Conservation (phyloP, 2,329 filamentous ascomycete genomes). For the Fusarium sp. region DNA sequence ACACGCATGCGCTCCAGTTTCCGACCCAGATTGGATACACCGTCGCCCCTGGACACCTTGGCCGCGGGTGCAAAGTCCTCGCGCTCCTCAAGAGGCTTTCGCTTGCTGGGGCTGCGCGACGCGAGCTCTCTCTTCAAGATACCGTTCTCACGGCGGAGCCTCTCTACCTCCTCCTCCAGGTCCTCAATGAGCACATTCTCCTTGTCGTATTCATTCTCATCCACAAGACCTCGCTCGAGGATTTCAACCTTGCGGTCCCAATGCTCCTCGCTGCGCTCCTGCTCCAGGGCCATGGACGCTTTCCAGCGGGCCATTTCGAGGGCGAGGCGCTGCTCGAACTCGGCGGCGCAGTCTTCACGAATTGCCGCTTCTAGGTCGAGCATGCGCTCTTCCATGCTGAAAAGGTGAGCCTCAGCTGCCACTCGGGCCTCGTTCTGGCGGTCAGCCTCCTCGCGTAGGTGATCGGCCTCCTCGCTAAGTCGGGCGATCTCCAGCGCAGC, state of each 20-base stretch:
- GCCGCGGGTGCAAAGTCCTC: constrained; percentile 59
- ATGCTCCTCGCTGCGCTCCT: constrained; percentile 86
- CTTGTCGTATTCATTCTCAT: constrained; percentile 70
- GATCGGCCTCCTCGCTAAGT: constrained; percentile 81
- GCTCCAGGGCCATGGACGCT: constrained; percentile 81
- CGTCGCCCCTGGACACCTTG: constrained; percentile 39
- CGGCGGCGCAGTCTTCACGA: constrained; percentile 88
- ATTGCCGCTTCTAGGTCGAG: constrained; percentile 84
- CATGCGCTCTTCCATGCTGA: constrained; percentile 77
- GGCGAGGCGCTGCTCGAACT: constrained; percentile 85
- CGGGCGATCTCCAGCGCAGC: constrained; percentile 86
- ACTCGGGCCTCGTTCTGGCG: constrained; percentile 80
- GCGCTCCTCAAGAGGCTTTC: constrained; percentile 69
- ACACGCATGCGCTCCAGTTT: constrained; percentile 68
- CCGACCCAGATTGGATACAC: constrained; percentile 59
- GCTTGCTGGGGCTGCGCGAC: constrained; percentile 75
- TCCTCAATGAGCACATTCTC: constrained; percentile 75
- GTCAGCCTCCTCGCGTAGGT: constrained; percentile 78
- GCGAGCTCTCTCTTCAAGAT: constrained; percentile 77
- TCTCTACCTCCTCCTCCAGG: constrained; percentile 80
- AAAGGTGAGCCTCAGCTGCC: constrained; percentile 81
- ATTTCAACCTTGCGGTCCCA: constrained; percentile 88
- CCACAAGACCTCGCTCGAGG: constrained; percentile 65
- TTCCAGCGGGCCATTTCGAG: constrained; percentile 88
- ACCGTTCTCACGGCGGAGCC: constrained; percentile 75